Evolutionary conservation across 768 basidiomycete species (phyloP).

Genomic region (Epithele typhae): DNA sequence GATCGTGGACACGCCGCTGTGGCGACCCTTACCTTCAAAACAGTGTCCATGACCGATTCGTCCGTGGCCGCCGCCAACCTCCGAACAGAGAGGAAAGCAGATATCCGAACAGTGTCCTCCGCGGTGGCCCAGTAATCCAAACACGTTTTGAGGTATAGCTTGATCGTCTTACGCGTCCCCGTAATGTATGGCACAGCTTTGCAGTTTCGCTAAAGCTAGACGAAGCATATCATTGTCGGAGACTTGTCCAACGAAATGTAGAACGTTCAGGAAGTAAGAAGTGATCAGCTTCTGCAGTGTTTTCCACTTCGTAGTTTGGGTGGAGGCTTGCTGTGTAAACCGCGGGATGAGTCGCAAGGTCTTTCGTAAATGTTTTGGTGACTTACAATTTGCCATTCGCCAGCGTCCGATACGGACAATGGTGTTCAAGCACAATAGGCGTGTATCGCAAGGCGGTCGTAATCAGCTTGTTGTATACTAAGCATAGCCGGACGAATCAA

Average conservation of each 20-base stretch:
- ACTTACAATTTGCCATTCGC: conserved; percentile 78
- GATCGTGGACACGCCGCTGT: neutral
- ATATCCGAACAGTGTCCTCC: conserved; percentile 76
- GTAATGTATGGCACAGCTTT: conserved; percentile 89
- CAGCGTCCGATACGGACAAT: conserved; percentile 82
- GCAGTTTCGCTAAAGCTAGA: conserved; percentile 80
- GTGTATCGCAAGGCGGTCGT: conserved; percentile 86
- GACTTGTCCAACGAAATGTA: conserved; percentile 74
- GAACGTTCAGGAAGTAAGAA: conserved; percentile 85
- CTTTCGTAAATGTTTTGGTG: too few relatives aligned
- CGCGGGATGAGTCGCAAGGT: neutral
- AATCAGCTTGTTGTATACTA: conserved; percentile 94
- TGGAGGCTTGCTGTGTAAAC: conserved; percentile 64
- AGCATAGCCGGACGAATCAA: conserved; percentile 3
- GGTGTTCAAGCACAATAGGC: conserved; percentile 82
- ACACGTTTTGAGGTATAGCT: conserved; percentile 87
- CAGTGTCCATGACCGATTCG: conserved; percentile 75
- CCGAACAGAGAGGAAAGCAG: conserved; percentile 81
- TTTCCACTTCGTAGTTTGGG: conserved; percentile 78
- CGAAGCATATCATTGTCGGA: conserved; percentile 61
- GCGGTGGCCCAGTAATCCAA: conserved; percentile 81
- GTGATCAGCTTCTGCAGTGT: conserved; percentile 82
- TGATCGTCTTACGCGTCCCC: conserved; percentile 78
- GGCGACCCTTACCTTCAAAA: conserved; percentile 63
- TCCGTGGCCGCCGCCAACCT: conserved; percentile 75